A percentile compares a stretch with the other conserved stretches of the same genome.
Evolutionary conservation across 2,329 filamentous ascomycete species (phyloP).

Genomic region (Capronia epimyces): DNA sequence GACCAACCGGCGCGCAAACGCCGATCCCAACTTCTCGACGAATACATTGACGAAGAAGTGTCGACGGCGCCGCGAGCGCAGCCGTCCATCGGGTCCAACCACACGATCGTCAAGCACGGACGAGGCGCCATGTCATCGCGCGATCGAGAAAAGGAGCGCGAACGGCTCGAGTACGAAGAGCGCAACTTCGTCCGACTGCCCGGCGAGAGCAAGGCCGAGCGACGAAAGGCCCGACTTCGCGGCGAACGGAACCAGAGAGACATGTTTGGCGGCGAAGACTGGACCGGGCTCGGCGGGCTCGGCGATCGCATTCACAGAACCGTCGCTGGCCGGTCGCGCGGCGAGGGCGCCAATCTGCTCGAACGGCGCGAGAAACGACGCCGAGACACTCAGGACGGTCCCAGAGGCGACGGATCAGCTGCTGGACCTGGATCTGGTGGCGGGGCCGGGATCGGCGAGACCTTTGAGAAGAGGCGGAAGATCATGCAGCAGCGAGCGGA

Average conservation of each 20-base stretch:
- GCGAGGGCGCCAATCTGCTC: slow-evolving; percentile 52
- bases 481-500: slow-evolving; percentile 40
- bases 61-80: slow-evolving; percentile 74
- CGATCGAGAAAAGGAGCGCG: slow-evolving; percentile 70
- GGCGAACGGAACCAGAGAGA: slow-evolving; percentile 40
- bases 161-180: slow-evolving; percentile 84
- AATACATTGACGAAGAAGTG: slow-evolving; percentile 82
- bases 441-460: slow-evolving; percentile 62
- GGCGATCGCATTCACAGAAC: slow-evolving; percentile 79
- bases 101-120: slow-evolving; percentile 71
- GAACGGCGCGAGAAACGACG: slow-evolving; percentile 84
- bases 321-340: slow-evolving; percentile 55
- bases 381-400: slow-evolving; percentile 61
- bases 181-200: slow-evolving; percentile 84
- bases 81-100: slow-evolving; percentile 74
- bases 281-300: slow-evolving; percentile 76
- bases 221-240: slow-evolving; percentile 47
- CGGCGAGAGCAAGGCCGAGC: slow-evolving; percentile 82
- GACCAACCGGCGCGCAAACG: slow-evolving; percentile 53
- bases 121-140: slow-evolving; percentile 70
- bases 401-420: slow-evolving; percentile 50
- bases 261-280: slow-evolving; percentile 89
- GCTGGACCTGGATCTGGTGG: slow-evolving; percentile 47
- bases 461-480: slow-evolving; percentile 61
- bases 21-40: slow-evolving; percentile 81